Percentiles rank a stretch among this genome's conserved stretches.
Conservation (phyloP, 768 basidiomycete species). For the Lanmaoa pseudosensibilis region DNA sequence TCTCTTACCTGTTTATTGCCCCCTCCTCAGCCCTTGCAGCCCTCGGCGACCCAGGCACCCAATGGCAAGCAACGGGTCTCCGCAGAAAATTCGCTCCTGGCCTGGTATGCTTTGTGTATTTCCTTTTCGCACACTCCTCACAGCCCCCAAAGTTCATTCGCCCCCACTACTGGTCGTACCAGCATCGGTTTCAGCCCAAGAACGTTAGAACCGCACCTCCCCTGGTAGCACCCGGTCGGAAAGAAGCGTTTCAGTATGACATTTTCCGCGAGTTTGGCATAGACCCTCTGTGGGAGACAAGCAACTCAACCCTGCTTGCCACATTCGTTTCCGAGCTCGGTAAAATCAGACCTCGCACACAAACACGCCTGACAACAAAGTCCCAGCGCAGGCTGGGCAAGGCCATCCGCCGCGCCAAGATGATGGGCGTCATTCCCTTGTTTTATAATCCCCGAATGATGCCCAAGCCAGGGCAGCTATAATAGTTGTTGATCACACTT, state of each 20-base stretch:
- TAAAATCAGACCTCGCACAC: conserved; percentile 69
- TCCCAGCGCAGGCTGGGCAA: conserved; percentile 78
- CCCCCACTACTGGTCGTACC: conserved; percentile 44
- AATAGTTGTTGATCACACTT: not conserved
- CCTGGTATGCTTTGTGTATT: conserved; percentile 13
- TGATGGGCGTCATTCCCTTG: conserved; percentile 83
- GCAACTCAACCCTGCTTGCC: conserved; percentile 58
- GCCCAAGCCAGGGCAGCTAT: conserved; percentile 19
- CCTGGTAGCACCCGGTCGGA: conserved; percentile 55
- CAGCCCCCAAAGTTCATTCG: conserved; percentile 42
- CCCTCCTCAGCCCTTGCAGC: conserved; percentile 9
- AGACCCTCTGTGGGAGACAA: conserved; percentile 70
- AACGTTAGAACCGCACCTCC: conserved; percentile 31
- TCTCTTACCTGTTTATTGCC: no score
- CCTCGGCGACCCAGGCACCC: not conserved
- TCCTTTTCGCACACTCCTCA: not conserved
- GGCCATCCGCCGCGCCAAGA: conserved; percentile 84
- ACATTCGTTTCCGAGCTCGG: conserved; percentile 72
- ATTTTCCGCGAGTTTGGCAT: conserved; percentile 69
- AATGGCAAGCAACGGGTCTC: conserved; percentile 26
- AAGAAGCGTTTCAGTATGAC: conserved; percentile 58
- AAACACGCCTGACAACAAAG: conserved; percentile 73
- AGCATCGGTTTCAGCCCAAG: conserved; percentile 34
- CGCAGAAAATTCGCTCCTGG: conserved; percentile 29
- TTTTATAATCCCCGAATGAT: conserved; percentile 33